These are phyloP conservation scores for Daucus carota DNA, from an alignment of 129 eudicot species.

Conservation along the genomic window DNA sequence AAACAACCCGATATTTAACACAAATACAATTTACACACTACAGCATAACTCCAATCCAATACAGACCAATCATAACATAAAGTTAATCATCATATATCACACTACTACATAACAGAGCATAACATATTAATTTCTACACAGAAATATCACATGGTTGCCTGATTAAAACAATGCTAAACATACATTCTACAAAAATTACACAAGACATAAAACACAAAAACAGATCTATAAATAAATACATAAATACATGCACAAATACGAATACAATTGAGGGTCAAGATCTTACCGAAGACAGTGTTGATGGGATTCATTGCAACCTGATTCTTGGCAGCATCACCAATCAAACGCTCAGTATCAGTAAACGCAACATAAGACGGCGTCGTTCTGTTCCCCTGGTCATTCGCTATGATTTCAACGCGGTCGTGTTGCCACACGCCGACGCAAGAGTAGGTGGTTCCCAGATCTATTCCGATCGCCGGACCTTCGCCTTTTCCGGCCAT, in stretches of 20 bases:
- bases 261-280: neutral
- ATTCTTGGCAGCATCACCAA: conserved; percentile 19
- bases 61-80: no score
- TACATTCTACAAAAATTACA: neutral
- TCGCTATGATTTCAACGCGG: conserved; percentile 15
- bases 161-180: neutral
- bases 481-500: conserved; percentile 19
- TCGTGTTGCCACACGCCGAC: conserved; percentile 18
- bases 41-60: no score
- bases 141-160: no score
- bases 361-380: conserved; percentile 18
- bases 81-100: no score
- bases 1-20: neutral
- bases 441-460: conserved; percentile 15
- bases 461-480: conserved; percentile 17
- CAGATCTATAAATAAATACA: neutral
- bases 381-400: conserved; percentile 21
- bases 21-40: neutral
- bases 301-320: conserved; percentile 22
- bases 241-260: no score
- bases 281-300: conserved; percentile 17
- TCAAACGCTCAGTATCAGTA: conserved; percentile 14
- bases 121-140: no score
- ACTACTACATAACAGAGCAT: no score
- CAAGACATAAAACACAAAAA: neutral